Evolutionary conservation across 2,329 filamentous ascomycete species (phyloP).

Genomic region (Xylariales sp.): DNA sequence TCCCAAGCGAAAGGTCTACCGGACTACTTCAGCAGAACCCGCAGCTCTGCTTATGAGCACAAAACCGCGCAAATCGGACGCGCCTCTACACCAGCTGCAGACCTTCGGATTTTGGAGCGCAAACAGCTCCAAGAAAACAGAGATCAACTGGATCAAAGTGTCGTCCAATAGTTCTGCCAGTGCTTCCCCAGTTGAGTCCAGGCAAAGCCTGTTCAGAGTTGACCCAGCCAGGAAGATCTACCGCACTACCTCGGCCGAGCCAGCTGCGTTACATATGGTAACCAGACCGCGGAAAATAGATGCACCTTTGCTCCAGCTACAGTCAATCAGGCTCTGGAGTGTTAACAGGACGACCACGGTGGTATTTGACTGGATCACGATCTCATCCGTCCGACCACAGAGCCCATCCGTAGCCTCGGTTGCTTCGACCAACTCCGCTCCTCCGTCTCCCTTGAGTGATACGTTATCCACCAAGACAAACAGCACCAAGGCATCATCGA

Average conservation of each 20-base stretch:
- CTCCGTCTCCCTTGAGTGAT: constrained; percentile 16
- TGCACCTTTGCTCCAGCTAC: constrained; percentile 17
- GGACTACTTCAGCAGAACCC: constrained; percentile 27
- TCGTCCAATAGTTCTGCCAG: constrained; percentile 8
- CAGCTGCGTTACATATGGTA: constrained; percentile 28
- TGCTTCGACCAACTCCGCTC: constrained; percentile 15
- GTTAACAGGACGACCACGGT: constrained; percentile 10
- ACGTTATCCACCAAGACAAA: constrained; percentile 16
- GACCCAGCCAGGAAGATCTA: constrained; percentile 16
- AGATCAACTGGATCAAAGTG: constrained; percentile 23
- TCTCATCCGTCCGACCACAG: constrained; percentile 18
- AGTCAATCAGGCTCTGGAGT: constrained; percentile 22
- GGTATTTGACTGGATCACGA: constrained; percentile 24
- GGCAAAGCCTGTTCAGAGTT: constrained; percentile 1
- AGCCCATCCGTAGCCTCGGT: constrained; percentile 18
- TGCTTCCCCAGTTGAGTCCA: neutral
- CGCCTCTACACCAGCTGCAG: constrained; percentile 17
- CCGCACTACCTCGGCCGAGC: constrained; percentile 26
- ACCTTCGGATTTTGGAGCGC: constrained; percentile 18
- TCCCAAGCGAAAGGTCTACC: constrained; percentile 23
- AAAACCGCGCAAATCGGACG: constrained; percentile 25
- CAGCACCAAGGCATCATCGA: constrained; percentile 16
- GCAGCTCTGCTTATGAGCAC: constrained; percentile 28
- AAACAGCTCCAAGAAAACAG: constrained; percentile 10
- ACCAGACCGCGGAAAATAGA: constrained; percentile 28